These are phyloP conservation scores for Mrakia frigida DNA, from an alignment of 768 basidiomycete genomes.

Conservation along the genomic window DNA sequence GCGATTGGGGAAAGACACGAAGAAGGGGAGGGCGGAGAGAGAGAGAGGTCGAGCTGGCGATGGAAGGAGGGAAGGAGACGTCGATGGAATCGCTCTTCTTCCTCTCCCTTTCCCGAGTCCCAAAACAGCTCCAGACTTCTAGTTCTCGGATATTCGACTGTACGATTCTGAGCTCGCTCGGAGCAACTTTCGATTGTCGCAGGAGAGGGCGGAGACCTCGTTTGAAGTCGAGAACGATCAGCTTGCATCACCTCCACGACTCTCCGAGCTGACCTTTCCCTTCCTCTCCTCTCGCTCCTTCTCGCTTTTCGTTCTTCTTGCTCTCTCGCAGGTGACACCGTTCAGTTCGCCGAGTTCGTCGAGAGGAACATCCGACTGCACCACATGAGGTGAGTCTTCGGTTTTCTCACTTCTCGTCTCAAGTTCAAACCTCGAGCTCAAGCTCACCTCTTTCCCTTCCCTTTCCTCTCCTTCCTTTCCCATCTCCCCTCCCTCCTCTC, in stretches of 20 bases:
- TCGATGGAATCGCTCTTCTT: background rate
- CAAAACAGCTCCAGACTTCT: background rate
- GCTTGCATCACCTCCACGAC: constrained; percentile 11
- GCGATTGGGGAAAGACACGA: background rate
- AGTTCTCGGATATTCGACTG: too few relatives aligned
- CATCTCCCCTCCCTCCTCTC: background rate
- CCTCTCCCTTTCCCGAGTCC: constrained; percentile 18
- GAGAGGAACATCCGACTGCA: constrained; percentile 94
- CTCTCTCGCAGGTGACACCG: constrained; percentile 70
- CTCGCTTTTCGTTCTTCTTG: background rate
- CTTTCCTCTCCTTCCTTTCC: too few relatives aligned
- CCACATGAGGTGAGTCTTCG: constrained; percentile 79
- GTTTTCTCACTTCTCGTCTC: background rate
- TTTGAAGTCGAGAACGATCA: background rate
- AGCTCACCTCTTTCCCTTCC: background rate
- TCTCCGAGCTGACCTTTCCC: background rate
- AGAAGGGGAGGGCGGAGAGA: background rate
- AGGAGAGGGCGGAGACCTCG: background rate
- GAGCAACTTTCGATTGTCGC: background rate
- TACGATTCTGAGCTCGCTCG: too few relatives aligned
- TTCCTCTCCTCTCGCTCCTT: too few relatives aligned
- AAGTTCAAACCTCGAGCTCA: background rate
- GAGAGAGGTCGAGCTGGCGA: background rate
- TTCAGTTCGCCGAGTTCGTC: constrained; percentile 93
- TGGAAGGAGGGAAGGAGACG: constrained; percentile 4